Base-by-base conservation (phyloP, 495 filamentous ascomycete genomes). In the Trichoderma virens region DNA sequence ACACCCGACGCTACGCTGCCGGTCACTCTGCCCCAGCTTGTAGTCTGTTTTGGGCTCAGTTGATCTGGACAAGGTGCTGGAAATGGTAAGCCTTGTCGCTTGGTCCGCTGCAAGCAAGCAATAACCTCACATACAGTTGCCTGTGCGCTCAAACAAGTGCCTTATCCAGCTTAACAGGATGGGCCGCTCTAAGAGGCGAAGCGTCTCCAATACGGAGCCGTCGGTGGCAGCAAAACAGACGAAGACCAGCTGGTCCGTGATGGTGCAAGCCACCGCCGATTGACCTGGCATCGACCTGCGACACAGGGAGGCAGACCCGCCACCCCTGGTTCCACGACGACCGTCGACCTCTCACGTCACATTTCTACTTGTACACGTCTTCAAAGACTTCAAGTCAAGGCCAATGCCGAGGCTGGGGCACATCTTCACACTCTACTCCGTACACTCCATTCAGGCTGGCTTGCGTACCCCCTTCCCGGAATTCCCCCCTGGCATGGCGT, bases 301-400 rank as follows among this genome's bases (percentile, higher is more conserved):
- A 56, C 51, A 56, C 23, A 28, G 25, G 51, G 43, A 23, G 20
- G 20, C 25, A 51, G 51, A 56, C 51, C 51, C 51, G 51, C 51
- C 45, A 54, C 51, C 51, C 51, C 51, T 56, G 51, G 51, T 56
- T 56, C 51, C 51, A 56, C 51, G 51, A 56, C 51, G 51, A 25
- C 51, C 51, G 51, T 28, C 25, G 51, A 0, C 51, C 6, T 56
- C 51, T 30, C 51, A 56, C 30, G 20, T 6, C 45, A 54, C 45
- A 4, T 13, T 54, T 3, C 8, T 13, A 28, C 51, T 5, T 28
- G 11, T 28, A 9, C 20, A 30, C 51, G 51, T 14, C 8, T n/a
- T 30, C 13, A 3, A 23, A 56, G 6, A 28, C 23, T n/a, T 23
- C 27, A 23, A 14, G 43, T 20, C 18, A 51, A 51, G 9, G 23